Conservation (phyloP, 1,284 basidiomycete species). For the Ceratobasidium sp. region DNA sequence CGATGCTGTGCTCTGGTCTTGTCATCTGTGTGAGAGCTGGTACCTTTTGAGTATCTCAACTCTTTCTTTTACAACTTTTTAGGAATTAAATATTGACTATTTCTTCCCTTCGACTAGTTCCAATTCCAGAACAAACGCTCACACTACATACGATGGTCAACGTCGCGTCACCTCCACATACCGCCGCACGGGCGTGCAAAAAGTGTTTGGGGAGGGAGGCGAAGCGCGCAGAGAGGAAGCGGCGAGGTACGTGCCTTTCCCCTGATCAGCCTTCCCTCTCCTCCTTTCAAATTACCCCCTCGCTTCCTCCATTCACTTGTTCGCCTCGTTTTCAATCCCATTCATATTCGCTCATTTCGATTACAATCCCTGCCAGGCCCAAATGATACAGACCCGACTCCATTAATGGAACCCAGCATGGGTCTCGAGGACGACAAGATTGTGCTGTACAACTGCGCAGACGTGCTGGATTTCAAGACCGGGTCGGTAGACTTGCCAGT, state of each 20-base stretch:
- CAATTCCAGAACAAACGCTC: slow-evolving; percentile 36
- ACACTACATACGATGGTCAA: slow-evolving; percentile 41
- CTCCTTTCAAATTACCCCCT: background rate
- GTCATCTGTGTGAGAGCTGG: background rate
- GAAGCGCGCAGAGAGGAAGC: slow-evolving; percentile 87
- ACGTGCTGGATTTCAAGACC: slow-evolving; percentile 89
- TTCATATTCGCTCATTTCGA: background rate
- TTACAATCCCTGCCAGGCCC: slow-evolving; percentile 49
- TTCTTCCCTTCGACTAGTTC: background rate
- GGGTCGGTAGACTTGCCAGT: slow-evolving; percentile 92
- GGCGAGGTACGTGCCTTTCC: slow-evolving; percentile 69
- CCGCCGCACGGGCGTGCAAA: slow-evolving; percentile 82
- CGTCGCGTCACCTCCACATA: slow-evolving; percentile 73
- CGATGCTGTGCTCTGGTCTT: slow-evolving; percentile 15
- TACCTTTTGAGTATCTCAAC: background rate
- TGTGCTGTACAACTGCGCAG: slow-evolving; percentile 95
- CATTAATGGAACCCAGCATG: slow-evolving; percentile 54
- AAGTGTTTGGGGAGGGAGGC: slow-evolving; percentile 89
- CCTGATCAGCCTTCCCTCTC: background rate
- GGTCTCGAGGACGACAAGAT: slow-evolving; percentile 70
- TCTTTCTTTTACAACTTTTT: too few species aligned
- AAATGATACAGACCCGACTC: slow-evolving; percentile 54
- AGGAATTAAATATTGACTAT: background rate
- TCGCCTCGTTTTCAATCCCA: background rate
- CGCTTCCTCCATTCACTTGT: background rate